Evolutionary conservation across 2,329 filamentous ascomycete species (phyloP).

Genomic region (Colletotrichum liriopes): DNA sequence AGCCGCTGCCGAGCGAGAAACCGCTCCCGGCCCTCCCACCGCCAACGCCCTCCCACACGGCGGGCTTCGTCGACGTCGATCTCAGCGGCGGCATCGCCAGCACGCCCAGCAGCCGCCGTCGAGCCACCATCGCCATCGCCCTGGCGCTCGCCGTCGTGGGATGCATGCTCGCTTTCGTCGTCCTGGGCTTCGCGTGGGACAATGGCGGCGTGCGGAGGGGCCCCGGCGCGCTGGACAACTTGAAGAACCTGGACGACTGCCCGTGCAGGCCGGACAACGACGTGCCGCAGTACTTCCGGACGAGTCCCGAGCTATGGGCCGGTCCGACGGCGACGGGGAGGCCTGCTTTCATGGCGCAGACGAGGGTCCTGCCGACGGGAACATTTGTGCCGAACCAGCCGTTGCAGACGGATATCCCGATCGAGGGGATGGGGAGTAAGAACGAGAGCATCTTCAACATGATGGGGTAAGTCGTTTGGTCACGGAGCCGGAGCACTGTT

Average conservation of each 20-base stretch:
- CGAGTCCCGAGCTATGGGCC: conserved; percentile 71
- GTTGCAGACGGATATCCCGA: conserved; percentile 79
- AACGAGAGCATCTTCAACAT: conserved; percentile 79
- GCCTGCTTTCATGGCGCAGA: conserved; percentile 80
- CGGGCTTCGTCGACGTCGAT: conserved; percentile 29
- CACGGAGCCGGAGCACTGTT: background rate
- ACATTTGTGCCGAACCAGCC: conserved; percentile 79
- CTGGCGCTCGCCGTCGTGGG: conserved; percentile 51
- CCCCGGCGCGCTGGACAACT: conserved; percentile 42
- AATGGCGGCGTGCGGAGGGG: conserved; percentile 34
- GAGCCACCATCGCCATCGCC: conserved; percentile 27
- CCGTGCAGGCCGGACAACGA: conserved; percentile 53
- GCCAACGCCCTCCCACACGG: conserved; percentile 9
- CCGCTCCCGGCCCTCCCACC: conserved; percentile 43
- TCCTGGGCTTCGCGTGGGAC: conserved; percentile 51
- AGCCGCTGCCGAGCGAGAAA: conserved; percentile 43
- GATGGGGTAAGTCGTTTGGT: conserved; percentile 65
- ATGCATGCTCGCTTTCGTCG: conserved; percentile 56
- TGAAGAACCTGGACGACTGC: conserved; percentile 46
- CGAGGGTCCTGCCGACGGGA: conserved; percentile 75
- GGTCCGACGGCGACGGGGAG: conserved; percentile 80
- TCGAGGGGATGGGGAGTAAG: conserved; percentile 69
- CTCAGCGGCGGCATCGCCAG: conserved; percentile 15
- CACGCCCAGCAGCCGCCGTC: conserved; percentile 20
- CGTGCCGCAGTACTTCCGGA: conserved; percentile 76